Evolutionary conservation across 2,329 filamentous ascomycete genomes (phyloP).

Genomic region (Colletotrichum caudatum): DNA sequence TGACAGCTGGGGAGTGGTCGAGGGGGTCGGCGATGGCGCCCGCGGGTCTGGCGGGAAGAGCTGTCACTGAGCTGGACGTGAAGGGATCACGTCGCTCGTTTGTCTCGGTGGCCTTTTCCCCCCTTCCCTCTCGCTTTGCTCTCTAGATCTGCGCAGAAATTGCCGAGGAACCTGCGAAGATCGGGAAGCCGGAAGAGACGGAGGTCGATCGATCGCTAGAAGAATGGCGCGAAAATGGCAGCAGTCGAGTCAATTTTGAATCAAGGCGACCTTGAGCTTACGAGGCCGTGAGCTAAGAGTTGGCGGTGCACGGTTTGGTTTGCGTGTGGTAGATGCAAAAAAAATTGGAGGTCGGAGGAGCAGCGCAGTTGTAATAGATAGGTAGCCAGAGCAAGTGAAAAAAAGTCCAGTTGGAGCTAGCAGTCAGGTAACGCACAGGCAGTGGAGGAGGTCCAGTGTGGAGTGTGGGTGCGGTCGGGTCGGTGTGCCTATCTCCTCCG

Average conservation of each 20-base stretch:
- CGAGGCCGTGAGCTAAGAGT: slow-evolving; percentile 14
- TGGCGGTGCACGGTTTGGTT: slow-evolving; percentile 18
- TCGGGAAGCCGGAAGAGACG: slow-evolving; percentile 1
- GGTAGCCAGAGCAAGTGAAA: slow-evolving; percentile 4
- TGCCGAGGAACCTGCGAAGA: not conserved
- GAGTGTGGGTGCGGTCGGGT: not conserved
- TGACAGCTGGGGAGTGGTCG: slow-evolving; percentile 56
- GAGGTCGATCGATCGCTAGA: not conserved
- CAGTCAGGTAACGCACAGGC: slow-evolving; percentile 18
- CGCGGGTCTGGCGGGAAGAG: slow-evolving; percentile 21
- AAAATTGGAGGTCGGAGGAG: not conserved
- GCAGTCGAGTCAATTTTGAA: not conserved
- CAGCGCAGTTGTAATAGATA: not conserved
- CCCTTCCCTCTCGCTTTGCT: not conserved
- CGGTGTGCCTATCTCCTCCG: not conserved
- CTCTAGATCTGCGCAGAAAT: slow-evolving; percentile 16
- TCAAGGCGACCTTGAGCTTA: not conserved
- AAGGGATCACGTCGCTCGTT: slow-evolving; percentile 18
- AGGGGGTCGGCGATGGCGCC: slow-evolving; percentile 37
- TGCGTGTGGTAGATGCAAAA: slow-evolving; percentile 14
- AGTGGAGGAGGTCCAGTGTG: slow-evolving; percentile 15
- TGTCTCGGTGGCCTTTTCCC: slow-evolving; percentile 24
- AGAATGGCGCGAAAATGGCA: not conserved
- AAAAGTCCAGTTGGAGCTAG: slow-evolving; percentile 26
- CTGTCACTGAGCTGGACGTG: slow-evolving; percentile 26